Percentiles rank a stretch among this genome's conserved stretches.
phyloP scores from a whole-genome alignment of 371 early-diverging fungal genomes.

The Zychaea mexicana region DNA sequence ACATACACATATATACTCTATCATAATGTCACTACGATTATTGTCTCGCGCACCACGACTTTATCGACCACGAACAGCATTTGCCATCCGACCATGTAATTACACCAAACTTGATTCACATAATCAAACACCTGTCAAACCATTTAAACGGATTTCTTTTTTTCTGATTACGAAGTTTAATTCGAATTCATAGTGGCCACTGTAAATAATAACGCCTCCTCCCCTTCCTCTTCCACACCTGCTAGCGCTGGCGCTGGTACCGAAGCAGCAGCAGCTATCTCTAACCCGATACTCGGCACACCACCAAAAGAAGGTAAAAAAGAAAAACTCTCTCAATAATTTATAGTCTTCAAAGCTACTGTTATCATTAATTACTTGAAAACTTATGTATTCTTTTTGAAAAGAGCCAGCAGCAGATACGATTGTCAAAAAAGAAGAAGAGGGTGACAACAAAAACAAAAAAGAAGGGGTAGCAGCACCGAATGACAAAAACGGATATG shows the following conservation, averaged over 20 bases:
- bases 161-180: too few relatives aligned
- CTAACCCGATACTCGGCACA: background rate
- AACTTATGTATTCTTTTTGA: background rate
- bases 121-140: too few relatives aligned
- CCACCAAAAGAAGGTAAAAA: background rate
- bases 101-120: too few relatives aligned
- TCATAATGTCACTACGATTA: slow-evolving; percentile 3
- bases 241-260: slow-evolving; percentile 7
- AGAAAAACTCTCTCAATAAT: background rate
- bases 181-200: background rate
- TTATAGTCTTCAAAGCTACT: background rate
- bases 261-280: background rate
- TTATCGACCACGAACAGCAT: background rate
- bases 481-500: slow-evolving; percentile 18
- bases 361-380: too few relatives aligned
- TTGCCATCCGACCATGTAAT: slow-evolving; percentile 2
- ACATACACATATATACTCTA: background rate
- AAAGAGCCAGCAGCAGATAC: background rate
- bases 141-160: too few relatives aligned
- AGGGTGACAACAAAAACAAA: too few relatives aligned
- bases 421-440: background rate
- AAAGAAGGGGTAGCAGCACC: background rate
- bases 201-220: background rate
- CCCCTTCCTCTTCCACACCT: background rate
- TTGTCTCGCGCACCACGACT: background rate